Evolutionary conservation across 805 yeast genomes (phyloP), one percentile per base, ranked within the genome.

Genomic region (Ogataea nitratoaversa): DNA sequence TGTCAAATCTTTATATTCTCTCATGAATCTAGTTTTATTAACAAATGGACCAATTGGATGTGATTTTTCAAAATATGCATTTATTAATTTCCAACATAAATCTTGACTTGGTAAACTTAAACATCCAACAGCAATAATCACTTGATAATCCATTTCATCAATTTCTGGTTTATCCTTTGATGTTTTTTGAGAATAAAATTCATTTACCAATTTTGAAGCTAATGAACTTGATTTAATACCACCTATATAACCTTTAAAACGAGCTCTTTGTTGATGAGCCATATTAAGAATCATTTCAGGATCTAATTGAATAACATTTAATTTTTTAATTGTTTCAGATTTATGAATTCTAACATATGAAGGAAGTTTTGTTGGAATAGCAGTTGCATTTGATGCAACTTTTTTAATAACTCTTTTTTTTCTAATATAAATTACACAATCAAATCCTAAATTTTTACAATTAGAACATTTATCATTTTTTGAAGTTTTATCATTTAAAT

Each of bases 1-100:
- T n/a, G 72, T 59, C 2, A 73, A 66, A 32, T 81, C 78, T 50
- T 75, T 73, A 53, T 78, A 76, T 41, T 68, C 70, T 32, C 65
- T 57, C 80, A 82, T 71, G 57, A 84, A 84, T 52, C 70, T 68
- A 0, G 79, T 67, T 34, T 81, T 66, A 60, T 83, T 79, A 40
- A 84, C 66, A 29, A 83, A 72, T 9, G 91, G 91, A 58, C 81
- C 73, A 20, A 74, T 49, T 1, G 88, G 88, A 51, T 83, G 85
- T 27, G 82, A 72, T 44, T 72, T 73, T 34, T 71, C 74, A 50
- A 84, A 84, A 60, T 70, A 84, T 32, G 73, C 65, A 35, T 76
- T 68, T 30, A 84, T 70, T 40, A 84, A 62, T 48, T 78, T 84
- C 52, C 76, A 76, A 41, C 83, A 72, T 14, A 82, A 63, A 19